phyloP scores from a whole-genome alignment of 108 stramenopile species.

The Discostella stelligeroides region DNA sequence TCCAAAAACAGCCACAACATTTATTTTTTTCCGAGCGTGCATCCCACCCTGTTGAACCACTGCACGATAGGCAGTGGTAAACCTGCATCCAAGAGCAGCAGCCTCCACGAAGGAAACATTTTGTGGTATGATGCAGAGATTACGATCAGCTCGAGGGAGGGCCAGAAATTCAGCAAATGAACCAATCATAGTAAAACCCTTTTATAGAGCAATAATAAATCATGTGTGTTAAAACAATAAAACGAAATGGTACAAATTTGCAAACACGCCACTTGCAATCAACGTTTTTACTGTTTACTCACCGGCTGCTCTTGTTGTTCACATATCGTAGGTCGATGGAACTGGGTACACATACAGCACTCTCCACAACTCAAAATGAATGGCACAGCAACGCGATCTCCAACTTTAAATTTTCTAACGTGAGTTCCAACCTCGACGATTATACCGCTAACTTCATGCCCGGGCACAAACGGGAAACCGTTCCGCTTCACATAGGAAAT shows the following conservation, averaged over 20 bases:
- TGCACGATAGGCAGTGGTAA: slow-evolving; percentile 81
- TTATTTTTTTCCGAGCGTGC: background rate
- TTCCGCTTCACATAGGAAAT: slow-evolving; percentile 14
- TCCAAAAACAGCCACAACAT: slow-evolving; percentile 57
- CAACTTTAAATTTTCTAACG: slow-evolving; percentile 34
- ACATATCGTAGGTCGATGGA: slow-evolving; percentile 65
- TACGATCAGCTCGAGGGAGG: slow-evolving; percentile 66
- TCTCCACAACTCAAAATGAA: slow-evolving; percentile 77
- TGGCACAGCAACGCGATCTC: slow-evolving; percentile 75
- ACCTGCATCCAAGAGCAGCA: slow-evolving; percentile 83
- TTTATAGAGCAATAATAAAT: background rate
- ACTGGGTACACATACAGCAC: slow-evolving; percentile 52
- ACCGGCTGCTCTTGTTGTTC: slow-evolving; percentile 66
- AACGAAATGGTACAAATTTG: too few species aligned
- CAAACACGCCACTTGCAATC: too few species aligned
- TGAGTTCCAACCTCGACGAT: slow-evolving; percentile 60
- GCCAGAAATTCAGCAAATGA: slow-evolving; percentile 76
- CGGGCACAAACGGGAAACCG: slow-evolving; percentile 77
- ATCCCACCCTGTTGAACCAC: slow-evolving; percentile 71
- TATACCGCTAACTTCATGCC: slow-evolving; percentile 79
- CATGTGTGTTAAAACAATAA: background rate
- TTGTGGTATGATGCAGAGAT: slow-evolving; percentile 56
- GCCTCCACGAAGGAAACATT: slow-evolving; percentile 73
- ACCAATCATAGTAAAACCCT: slow-evolving; percentile 69
- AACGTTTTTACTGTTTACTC: background rate